Evolutionary conservation across 2,329 filamentous ascomycete genomes (phyloP).

Genomic region (Claviceps sp.): DNA sequence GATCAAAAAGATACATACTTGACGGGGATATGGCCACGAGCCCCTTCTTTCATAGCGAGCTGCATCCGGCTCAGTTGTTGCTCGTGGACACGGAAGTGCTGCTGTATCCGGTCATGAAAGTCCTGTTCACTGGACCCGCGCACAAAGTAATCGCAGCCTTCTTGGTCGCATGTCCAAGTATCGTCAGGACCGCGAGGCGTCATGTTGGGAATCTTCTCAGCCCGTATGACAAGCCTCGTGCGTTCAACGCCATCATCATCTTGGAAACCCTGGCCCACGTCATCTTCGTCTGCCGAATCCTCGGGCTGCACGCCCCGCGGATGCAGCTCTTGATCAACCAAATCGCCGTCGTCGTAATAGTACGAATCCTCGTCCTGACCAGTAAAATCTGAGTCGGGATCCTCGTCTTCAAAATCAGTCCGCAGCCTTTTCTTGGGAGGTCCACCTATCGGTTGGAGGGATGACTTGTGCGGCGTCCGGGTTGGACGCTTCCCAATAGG

Average conservation of each 20-base stretch:
- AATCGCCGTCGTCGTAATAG: constrained; percentile 14
- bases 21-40: constrained; percentile 39
- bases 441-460: constrained; percentile 11
- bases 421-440: constrained; percentile 32
- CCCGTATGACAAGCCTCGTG: constrained; percentile 31
- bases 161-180: constrained; percentile 53
- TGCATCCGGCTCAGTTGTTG: constrained; percentile 35
- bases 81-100: constrained; percentile 49
- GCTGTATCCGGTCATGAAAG: constrained; percentile 41
- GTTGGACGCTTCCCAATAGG: constrained; percentile 17
- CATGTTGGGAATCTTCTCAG: constrained; percentile 35
- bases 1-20: constrained; percentile 33
- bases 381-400: constrained; percentile 20
- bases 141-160: constrained; percentile 50
- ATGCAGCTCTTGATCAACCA: constrained; percentile 13
- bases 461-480: constrained; percentile 8
- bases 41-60: constrained; percentile 43
- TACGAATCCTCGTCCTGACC: constrained; percentile 19
- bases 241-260: constrained; percentile 14
- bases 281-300: constrained; percentile 6
- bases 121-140: constrained; percentile 44
- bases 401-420: constrained; percentile 24
- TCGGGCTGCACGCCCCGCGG: constrained; percentile 18
- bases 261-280: neutral
- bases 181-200: constrained; percentile 42